phyloP scores from a whole-genome alignment of 768 basidiomycete genomes.

The Leccinum arenicola region DNA sequence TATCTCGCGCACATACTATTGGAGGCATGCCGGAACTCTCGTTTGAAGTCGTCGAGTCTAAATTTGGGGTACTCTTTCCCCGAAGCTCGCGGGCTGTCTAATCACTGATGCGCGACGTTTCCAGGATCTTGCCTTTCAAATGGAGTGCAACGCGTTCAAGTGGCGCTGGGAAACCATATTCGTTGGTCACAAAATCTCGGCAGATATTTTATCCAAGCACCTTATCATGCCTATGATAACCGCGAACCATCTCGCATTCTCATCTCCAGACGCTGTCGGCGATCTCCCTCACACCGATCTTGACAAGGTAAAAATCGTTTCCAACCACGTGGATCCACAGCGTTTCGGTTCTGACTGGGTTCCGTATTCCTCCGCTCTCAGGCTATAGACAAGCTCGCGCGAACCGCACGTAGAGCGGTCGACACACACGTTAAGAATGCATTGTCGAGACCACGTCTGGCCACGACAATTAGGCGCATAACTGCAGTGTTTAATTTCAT shows the following conservation, averaged over 20 bases:
- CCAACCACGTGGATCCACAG: constrained; percentile 4
- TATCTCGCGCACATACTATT: constrained; percentile 61
- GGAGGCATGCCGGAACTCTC: constrained; percentile 53
- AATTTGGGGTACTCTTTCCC: constrained; percentile 48
- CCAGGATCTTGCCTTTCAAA: constrained; percentile 65
- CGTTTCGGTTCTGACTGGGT: constrained; percentile 4
- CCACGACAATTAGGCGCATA: constrained; percentile 67
- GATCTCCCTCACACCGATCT: constrained; percentile 57
- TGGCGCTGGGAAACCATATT: constrained; percentile 80
- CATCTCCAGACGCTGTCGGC: constrained; percentile 53
- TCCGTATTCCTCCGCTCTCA: constrained; percentile 26
- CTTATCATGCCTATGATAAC: constrained; percentile 76
- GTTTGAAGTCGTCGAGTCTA: constrained; percentile 59
- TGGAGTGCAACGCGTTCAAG: constrained; percentile 59
- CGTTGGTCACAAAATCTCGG: constrained; percentile 59
- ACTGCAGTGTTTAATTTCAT: constrained; percentile 70
- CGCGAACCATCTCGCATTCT: constrained; percentile 64
- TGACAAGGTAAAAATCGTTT: constrained; percentile 51
- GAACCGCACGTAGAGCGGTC: constrained; percentile 61
- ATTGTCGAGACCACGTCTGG: constrained; percentile 63
- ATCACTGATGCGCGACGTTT: constrained; percentile 13
- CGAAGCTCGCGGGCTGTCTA: constrained; percentile 1
- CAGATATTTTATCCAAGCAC: constrained; percentile 75
- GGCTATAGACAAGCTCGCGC: constrained; percentile 69
- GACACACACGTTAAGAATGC: constrained; percentile 75